Evolutionary conservation across 2,329 filamentous ascomycete species (phyloP), one percentile per base, ranked within the genome.

Genomic region (Thermoascus crustaceus): DNA sequence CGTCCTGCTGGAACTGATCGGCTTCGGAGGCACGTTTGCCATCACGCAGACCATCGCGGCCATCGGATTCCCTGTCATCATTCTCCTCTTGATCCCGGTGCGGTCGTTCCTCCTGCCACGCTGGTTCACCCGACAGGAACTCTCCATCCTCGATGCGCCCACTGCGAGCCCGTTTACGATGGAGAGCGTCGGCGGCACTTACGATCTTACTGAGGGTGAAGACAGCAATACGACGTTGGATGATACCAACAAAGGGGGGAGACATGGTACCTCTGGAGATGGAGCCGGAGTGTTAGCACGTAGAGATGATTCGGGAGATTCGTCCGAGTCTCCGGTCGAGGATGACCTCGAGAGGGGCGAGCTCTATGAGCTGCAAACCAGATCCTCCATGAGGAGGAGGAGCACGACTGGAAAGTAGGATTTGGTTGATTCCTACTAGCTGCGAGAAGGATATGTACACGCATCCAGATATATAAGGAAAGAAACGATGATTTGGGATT

Each of bases 11-110:
- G 78, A 87, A 58, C 61, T 88, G 3, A 16, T 80, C 27, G 82
- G 76, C 0, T 87, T 88, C 48, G 83, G 71, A 2, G 82, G 79
- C 14, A 89, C 84, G 0, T 87, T 89, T 55, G 83, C 84, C 40
- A 84, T 88, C 49, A 87, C 84, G 0, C 80, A 89, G 62, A 88
- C 84, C 0, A 80, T 88, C 32, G 84, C 83, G 2, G 84, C 84
- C 2, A 83, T 89, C 7, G 84, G 84, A 0, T 89, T 88, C 46
- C 84, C 84, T 6, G 71, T 86, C 22, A 73, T 85, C 44, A 85
- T 87, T 50, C 61, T 86, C 31, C 58, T 76, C 10, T 66, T 86
- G 4, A 78, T 86, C 16, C 82, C 82, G 0, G 60, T 79, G 2
- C 71, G 82, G 6, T 74, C 78, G 2, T 64, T 76, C 40, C 41